Evolutionary conservation across 257 asterid genomes (phyloP), one percentile per base, ranked within the genome.

Genomic region (Galeopsis tetrahit): DNA sequence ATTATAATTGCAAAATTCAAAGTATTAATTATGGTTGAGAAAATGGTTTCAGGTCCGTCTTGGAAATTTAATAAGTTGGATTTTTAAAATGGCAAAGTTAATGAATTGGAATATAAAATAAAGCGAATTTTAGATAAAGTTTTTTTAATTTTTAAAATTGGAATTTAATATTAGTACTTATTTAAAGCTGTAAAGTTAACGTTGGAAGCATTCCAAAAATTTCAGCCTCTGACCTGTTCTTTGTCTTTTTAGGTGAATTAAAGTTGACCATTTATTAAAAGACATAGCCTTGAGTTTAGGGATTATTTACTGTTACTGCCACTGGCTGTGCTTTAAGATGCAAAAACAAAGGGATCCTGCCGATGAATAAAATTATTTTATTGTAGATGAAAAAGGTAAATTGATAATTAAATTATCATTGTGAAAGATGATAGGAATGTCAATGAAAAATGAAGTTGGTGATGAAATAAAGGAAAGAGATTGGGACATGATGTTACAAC

Each of bases 31-130:
- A 76, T 78, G 93, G 89, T 93, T 89, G 83, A 89, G 88, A 84
- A 90, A 83, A 81, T 78, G 93, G 89, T 85, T 88, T 90, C 83
- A 86, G 84, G 88, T 87, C 97, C 96, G 90, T 78, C 90, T 89
- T 85, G 93, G 86, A 87, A 87, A 84, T 81, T 87, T 80, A 87
- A 82, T 81, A 90, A 83, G 71, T 71, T 59, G 71, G 74, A 68
- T 72, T 83, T 82, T 49, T 73, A 78, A 83, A 75, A 81, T 46
- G 73, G 73, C 63, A 66, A 90, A 86, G 91, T 73, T 82, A 77
- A 77, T 74, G 80, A 70, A 70, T 74, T 67, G 70, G 77, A 82
- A 79, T 72, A 77, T 59, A 77, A 80, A 85, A 73, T 68, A 40
- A 42, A 33, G 56, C 65, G 62, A 74, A 74, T 61, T 75, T 63